Evolutionary conservation across 1,284 basidiomycete genomes (phyloP), one percentile per base, ranked within the genome.

Genomic region (Tetrapyrgos nigripes): DNA sequence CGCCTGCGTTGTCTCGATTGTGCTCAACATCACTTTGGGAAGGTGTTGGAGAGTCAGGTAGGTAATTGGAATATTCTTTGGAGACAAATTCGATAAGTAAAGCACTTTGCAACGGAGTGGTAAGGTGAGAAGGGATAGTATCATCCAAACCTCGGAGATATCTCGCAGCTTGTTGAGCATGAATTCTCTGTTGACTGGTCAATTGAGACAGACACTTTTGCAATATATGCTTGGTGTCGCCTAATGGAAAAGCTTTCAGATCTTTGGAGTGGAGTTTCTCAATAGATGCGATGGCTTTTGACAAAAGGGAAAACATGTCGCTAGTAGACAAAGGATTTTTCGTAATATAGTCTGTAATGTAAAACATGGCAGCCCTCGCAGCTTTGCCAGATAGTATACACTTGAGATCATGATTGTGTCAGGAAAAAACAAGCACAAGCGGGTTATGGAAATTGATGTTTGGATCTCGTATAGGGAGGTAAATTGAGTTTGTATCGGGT

Each of bases 271-370:
- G 47, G 33, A 64, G 29, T 56, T 59, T 62, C 3, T 69, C 45
- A 2, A 64, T 65, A n/a, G 71, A 74, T 40, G 62, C 66, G 1
- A 65, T 65, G n/a, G 65, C 64, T 33, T 53, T 46, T 2, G 50
- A 57, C 3, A 57, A 33, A 3, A 61, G 26, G 6, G 55, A 53
- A 10, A 61, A 26, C 4, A 58, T 26, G 11, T 62, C 45, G 43
- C 70, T 64, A 10, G 68, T 59, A 17, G 67, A 66, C 2, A 70
- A 26, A 14, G 62, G 52, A 3, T 68, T 57, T 50, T 74, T 74
- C 0, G 68, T 71, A 11, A 73, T 72, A 51, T 73, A 73, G 51
- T 73, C 67, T 0, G 72, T 70, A n/a, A 73, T 68, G 52, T 73
- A 73, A 33, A 70, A 66, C 10, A 72, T 43, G 1, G 70, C 62